These are phyloP conservation scores for Metahyphopichia silvanorum DNA, from an alignment of 805 yeast genomes.

Conservation along the genomic window DNA sequence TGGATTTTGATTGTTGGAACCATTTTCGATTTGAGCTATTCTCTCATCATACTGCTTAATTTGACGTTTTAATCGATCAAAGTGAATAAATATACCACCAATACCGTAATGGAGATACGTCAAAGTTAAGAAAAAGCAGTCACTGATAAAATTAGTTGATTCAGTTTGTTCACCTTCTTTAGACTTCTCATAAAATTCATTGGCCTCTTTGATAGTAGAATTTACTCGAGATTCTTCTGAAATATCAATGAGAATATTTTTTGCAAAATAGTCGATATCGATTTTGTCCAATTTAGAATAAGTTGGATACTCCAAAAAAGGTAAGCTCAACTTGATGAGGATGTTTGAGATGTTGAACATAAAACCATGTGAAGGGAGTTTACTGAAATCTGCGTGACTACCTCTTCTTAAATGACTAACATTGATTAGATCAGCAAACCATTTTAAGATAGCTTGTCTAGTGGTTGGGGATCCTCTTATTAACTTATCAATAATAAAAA, in stretches of 20 bases:
- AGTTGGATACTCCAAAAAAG: constrained; percentile 66
- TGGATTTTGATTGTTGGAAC: constrained; percentile 12
- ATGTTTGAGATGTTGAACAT: constrained; percentile 74
- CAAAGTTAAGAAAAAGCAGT: constrained; percentile 76
- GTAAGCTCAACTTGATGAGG: constrained; percentile 70
- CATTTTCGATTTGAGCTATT: constrained; percentile 42
- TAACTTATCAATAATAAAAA: constrained; percentile 66
- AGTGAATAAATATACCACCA: constrained; percentile 65
- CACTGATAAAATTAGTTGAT: constrained; percentile 74
- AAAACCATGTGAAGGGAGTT: constrained; percentile 74
- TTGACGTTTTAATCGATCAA: constrained; percentile 50
- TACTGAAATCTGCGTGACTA: constrained; percentile 66
- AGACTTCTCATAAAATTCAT: constrained; percentile 46
- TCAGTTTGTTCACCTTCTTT: constrained; percentile 28
- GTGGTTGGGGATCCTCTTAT: constrained; percentile 70
- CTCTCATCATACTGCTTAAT: constrained; percentile 49
- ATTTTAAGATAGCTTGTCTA: constrained; percentile 60
- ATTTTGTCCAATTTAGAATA: constrained; percentile 73
- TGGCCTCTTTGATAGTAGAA: constrained; percentile 69
- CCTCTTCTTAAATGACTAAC: constrained; percentile 86
- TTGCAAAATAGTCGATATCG: constrained; percentile 64
- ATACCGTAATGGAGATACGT: constrained; percentile 85
- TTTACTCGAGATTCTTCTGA: constrained; percentile 80
- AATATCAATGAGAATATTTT: constrained; percentile 55
- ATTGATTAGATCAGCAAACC: constrained; percentile 73